Conservation (phyloP, 164 flowering plant genomes). For the Buxus sempervirens region DNA sequence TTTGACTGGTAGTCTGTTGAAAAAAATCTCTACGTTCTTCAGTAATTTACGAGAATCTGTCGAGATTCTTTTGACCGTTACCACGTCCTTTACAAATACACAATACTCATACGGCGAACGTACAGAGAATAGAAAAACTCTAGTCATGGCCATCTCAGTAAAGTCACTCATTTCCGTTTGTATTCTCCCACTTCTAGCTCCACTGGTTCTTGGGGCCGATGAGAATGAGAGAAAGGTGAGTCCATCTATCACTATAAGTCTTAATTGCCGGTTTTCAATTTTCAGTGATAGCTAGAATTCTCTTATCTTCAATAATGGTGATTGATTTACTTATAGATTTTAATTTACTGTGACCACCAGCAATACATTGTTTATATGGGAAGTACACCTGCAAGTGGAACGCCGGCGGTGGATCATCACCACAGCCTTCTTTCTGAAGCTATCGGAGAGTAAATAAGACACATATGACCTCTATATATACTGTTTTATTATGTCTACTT, state of each 20-base stretch:
- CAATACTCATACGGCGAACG: too few relatives aligned
- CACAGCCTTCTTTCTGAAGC: slow-evolving; percentile 1
- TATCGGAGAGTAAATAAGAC: slow-evolving; percentile 8
- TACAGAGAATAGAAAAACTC: not conserved
- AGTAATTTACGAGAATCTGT: too few relatives aligned
- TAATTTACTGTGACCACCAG: not conserved
- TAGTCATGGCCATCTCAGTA: not conserved
- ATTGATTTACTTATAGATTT: not conserved
- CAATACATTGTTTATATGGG: slow-evolving; percentile 11
- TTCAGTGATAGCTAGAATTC: not conserved
- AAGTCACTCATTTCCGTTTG: not conserved
- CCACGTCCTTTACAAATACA: too few relatives aligned
- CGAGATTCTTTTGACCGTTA: too few relatives aligned
- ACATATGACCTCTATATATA: not conserved
- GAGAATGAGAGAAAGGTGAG: not conserved
- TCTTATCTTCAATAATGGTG: not conserved
- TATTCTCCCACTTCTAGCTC: not conserved
- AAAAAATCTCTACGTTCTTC: too few relatives aligned
- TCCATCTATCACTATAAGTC: not conserved
- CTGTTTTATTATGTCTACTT: not conserved
- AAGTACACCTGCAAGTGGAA: not conserved
- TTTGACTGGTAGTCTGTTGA: too few relatives aligned
- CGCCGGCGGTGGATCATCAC: not conserved
- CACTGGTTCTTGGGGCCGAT: not conserved
- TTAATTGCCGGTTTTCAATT: not conserved